Conservation (phyloP, 768 basidiomycete species). For the Fomitopsis serialis region DNA sequence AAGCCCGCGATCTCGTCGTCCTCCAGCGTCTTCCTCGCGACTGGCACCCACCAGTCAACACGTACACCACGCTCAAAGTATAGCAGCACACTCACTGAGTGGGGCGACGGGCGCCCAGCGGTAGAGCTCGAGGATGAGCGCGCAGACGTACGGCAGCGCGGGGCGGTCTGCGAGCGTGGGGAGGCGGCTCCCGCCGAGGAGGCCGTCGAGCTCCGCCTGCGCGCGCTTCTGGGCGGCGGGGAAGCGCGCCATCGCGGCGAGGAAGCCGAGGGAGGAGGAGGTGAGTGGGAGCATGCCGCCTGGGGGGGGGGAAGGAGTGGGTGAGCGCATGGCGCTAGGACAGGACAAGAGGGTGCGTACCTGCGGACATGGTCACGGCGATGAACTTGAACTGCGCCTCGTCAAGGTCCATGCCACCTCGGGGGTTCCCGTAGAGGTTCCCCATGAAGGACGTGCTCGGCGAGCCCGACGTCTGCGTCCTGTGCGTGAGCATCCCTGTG, state of each 20-base stretch:
- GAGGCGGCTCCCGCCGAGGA: too few relatives aligned
- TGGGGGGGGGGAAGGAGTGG: too few relatives aligned
- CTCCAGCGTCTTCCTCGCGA: conserved; percentile 8
- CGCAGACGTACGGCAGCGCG: conserved; percentile 12
- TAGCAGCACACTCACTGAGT: conserved; percentile 5
- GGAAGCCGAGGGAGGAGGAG: too few relatives aligned
- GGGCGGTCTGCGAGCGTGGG: conserved; percentile 1
- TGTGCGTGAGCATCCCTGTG: neutral
- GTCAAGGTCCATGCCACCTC: neutral
- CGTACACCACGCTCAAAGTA: neutral
- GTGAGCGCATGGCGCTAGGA: too few relatives aligned
- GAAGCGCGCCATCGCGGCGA: too few relatives aligned
- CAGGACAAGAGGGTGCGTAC: conserved; percentile 4
- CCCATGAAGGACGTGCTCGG: neutral
- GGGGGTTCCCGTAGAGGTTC: neutral
- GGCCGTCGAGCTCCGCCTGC: too few relatives aligned
- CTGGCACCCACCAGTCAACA: neutral
- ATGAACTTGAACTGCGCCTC: conserved; percentile 14
- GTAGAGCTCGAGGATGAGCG: conserved; percentile 14
- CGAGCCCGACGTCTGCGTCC: neutral
- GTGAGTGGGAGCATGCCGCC: too few relatives aligned
- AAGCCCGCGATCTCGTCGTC: conserved; percentile 22
- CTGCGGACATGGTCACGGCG: conserved; percentile 16
- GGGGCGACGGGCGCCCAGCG: conserved; percentile 18
- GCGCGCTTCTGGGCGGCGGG: neutral